Percentiles rank a stretch among this genome's conserved stretches.
phyloP scores from a whole-genome alignment of 257 asterid species.

The Solanum lignicaule region DNA sequence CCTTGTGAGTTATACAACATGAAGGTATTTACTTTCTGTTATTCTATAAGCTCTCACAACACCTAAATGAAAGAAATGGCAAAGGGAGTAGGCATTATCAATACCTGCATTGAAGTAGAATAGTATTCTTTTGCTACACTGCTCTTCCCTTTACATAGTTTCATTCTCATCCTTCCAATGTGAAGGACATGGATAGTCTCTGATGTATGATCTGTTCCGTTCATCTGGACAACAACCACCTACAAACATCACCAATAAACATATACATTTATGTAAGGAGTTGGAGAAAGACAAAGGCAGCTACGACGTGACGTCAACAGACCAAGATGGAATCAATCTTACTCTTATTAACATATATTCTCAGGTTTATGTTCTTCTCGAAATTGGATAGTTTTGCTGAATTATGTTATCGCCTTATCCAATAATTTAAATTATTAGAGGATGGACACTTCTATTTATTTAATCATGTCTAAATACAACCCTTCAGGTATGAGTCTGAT shows the following conservation, averaged over 20 bases:
- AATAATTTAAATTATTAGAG: neutral
- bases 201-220: slow-evolving; percentile 52
- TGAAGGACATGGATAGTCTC: slow-evolving; percentile 70
- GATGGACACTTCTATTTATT: neutral
- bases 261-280: neutral
- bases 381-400: neutral
- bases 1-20: neutral
- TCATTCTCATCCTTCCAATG: slow-evolving; percentile 84
- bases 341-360: neutral
- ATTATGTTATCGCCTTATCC: neutral
- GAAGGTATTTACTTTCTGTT: neutral
- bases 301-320: neutral
- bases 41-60: neutral
- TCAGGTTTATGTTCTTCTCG: neutral
- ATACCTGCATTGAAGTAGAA: slow-evolving; percentile 90
- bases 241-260: slow-evolving; percentile 15
- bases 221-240: slow-evolving; percentile 77
- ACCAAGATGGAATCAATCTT: neutral
- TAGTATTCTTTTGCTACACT: slow-evolving; percentile 67
- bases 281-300: neutral
- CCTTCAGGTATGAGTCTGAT: neutral
- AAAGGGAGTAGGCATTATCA: neutral
- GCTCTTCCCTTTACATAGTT: slow-evolving; percentile 68
- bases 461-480: neutral
- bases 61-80: neutral